These are phyloP conservation scores for Plasmodium inui DNA, from an alignment of 169 alveolate genomes.

Conservation along the genomic window DNA sequence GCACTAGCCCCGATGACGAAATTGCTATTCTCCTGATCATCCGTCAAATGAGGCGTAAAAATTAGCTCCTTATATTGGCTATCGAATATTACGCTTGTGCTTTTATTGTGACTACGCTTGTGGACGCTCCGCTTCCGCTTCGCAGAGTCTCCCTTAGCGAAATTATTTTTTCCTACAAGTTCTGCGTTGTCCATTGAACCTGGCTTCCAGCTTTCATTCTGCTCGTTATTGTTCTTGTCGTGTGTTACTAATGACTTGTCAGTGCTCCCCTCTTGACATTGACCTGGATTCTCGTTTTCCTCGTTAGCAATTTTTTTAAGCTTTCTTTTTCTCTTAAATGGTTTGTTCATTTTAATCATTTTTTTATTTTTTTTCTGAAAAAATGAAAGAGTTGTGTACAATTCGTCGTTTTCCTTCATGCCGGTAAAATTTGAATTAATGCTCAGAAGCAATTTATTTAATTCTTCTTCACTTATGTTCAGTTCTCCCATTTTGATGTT, in stretches of 20 bases:
- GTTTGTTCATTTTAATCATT: slow-evolving; percentile 46
- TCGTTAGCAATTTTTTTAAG: background rate
- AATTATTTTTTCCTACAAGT: background rate
- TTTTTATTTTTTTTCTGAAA: slow-evolving; percentile 64
- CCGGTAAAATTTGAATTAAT: slow-evolving; percentile 57
- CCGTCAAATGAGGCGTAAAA: background rate
- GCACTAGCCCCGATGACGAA: background rate
- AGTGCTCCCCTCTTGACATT: background rate
- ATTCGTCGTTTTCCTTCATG: slow-evolving; percentile 66
- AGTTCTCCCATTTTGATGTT: slow-evolving; percentile 52
- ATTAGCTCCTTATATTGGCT: background rate
- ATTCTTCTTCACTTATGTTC: slow-evolving; percentile 33
- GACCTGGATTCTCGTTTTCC: slow-evolving; percentile 21
- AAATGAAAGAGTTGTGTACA: slow-evolving; percentile 53
- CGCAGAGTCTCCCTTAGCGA: background rate
- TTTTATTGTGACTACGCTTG: background rate
- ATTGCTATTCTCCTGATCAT: background rate
- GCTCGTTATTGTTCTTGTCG: background rate
- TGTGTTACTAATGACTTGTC: background rate
- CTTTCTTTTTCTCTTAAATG: slow-evolving; percentile 55
- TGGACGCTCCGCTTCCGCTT: background rate
- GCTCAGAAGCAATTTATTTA: slow-evolving; percentile 43
- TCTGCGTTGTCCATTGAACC: background rate
- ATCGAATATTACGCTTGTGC: background rate
- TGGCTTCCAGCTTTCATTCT: background rate